These are phyloP conservation scores for Sugiyamaella castrensis DNA, from an alignment of 1,139 yeast genomes.

Conservation along the genomic window DNA sequence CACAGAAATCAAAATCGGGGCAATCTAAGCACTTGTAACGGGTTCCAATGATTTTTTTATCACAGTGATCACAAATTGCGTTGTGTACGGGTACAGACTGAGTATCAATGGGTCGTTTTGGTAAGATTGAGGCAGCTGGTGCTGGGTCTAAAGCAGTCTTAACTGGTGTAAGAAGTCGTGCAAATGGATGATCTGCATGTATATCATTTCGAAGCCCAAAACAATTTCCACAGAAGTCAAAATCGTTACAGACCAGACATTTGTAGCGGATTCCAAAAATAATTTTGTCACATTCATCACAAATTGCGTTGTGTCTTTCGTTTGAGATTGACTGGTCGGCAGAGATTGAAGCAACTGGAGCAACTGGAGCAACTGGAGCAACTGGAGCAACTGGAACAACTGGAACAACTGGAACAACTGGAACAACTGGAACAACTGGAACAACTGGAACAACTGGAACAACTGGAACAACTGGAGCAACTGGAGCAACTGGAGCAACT, in stretches of 20 bases:
- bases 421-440: no score
- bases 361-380: background rate
- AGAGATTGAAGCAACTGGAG: conserved; percentile 2
- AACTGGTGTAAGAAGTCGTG: no score
- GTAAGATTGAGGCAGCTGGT: no score
- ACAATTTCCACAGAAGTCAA: conserved; percentile 51
- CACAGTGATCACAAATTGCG: conserved; percentile 27
- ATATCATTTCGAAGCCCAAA: conserved; percentile 8
- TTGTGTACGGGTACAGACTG: conserved; percentile 13
- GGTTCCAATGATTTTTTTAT: conserved; percentile 18
- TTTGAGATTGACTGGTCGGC: background rate
- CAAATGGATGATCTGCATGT: conserved; percentile 27
- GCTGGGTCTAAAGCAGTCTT: no score
- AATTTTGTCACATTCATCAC: conserved; percentile 24
- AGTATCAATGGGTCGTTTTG: no score
- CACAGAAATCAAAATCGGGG: conserved; percentile 52
- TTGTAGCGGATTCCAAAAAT: conserved; percentile 40
- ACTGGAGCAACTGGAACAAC: conserved; percentile 1
- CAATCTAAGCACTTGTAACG: conserved; percentile 53
- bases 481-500: background rate
- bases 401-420: conserved; percentile 5
- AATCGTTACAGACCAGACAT: conserved; percentile 51
- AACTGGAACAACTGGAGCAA: no score
- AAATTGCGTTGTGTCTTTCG: conserved; percentile 18
- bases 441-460: no score